phyloP scores from a whole-genome alignment of 257 asterid genomes.

The Lycium ferocissimum region DNA sequence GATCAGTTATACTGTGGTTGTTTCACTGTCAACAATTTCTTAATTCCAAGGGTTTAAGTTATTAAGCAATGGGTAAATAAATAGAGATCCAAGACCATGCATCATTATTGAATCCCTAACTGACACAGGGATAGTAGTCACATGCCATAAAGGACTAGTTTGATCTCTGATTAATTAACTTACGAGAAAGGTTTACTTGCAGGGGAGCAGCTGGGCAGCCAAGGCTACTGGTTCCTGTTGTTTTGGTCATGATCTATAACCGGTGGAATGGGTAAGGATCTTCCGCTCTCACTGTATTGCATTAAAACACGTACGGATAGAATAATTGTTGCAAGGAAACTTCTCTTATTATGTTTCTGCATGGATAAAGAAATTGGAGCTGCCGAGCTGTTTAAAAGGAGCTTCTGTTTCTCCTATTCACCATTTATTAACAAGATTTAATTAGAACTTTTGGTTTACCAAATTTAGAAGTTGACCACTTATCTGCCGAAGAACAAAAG shows the following conservation, averaged over 20 bases:
- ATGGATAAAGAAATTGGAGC: background rate
- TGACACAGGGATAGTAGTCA: background rate
- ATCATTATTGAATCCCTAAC: background rate
- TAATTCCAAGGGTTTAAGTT: background rate
- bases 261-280: slow-evolving; percentile 85
- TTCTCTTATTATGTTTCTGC: background rate
- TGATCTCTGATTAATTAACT: slow-evolving; percentile 11
- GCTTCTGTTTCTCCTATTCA: background rate
- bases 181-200: slow-evolving; percentile 38
- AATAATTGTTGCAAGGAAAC: background rate
- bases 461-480: background rate
- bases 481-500: background rate
- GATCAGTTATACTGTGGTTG: background rate
- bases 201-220: slow-evolving; percentile 96
- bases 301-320: background rate
- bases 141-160: background rate
- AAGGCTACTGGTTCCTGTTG: slow-evolving; percentile 83
- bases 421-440: slow-evolving; percentile 12
- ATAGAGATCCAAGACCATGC: background rate
- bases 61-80: background rate
- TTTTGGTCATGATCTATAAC: slow-evolving; percentile 81
- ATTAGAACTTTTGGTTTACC: background rate
- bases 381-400: background rate
- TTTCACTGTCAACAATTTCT: background rate
- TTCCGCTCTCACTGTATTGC: background rate